These are phyloP conservation scores for Aspergillus quadricinctus DNA, from an alignment of 2,329 filamentous ascomycete genomes.

Conservation along the genomic window DNA sequence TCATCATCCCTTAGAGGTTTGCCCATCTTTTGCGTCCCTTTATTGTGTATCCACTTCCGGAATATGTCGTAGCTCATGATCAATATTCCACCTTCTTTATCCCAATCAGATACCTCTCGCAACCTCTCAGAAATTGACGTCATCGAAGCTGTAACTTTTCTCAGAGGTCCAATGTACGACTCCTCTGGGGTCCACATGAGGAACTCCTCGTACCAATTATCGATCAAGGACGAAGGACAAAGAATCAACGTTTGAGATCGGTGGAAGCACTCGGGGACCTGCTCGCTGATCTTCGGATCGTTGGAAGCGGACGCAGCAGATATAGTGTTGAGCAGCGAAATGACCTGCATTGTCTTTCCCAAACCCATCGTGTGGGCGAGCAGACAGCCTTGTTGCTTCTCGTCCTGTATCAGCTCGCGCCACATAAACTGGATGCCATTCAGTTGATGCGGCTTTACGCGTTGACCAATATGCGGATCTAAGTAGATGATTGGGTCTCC, in stretches of 20 bases:
- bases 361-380: conserved; percentile 88
- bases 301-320: conserved; percentile 59
- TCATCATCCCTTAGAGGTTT: conserved; percentile 30
- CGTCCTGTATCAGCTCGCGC: conserved; percentile 68
- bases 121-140: conserved; percentile 36
- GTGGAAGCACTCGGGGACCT: conserved; percentile 65
- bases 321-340: conserved; percentile 75
- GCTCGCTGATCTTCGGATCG: conserved; percentile 54
- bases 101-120: conserved; percentile 55
- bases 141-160: conserved; percentile 49
- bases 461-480: conserved; percentile 56
- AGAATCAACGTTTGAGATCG: conserved; percentile 65
- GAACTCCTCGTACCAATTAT: conserved; percentile 82
- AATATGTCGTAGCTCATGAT: conserved; percentile 73
- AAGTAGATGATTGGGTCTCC: conserved; percentile 49
- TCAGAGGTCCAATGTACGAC: conserved; percentile 52
- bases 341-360: conserved; percentile 88
- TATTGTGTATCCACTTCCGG: conserved; percentile 40
- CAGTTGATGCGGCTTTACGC: conserved; percentile 76
- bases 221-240: conserved; percentile 68
- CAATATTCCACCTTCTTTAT: conserved; percentile 63
- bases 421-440: conserved; percentile 82
- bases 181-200: conserved; percentile 60
- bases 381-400: conserved; percentile 67
- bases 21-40: conserved; percentile 20